Percentiles rank a stretch among this genome's conserved stretches.
These are phyloP conservation scores for Phialemoniopsis sp. DNA, from an alignment of 2,329 filamentous ascomycete genomes.

Conservation along the genomic window DNA sequence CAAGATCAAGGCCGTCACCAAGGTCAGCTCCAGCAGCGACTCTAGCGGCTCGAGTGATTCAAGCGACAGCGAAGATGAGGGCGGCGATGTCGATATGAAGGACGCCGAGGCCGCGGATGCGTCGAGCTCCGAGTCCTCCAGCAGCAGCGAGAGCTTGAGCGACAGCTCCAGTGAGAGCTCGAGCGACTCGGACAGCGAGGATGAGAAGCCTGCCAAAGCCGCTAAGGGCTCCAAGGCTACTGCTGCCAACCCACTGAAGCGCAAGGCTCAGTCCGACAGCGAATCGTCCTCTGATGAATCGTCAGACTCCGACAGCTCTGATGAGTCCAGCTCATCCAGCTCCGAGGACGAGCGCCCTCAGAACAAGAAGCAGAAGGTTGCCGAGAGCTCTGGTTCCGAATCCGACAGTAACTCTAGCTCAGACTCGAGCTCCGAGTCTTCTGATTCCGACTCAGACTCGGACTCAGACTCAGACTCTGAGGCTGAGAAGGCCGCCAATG, in stretches of 20 bases:
- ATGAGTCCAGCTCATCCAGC: constrained; percentile 29
- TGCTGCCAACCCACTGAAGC: constrained; percentile 43
- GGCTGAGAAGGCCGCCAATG: constrained; percentile 15
- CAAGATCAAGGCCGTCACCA: constrained; percentile 16
- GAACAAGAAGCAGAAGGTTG: constrained; percentile 47
- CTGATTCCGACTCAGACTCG: constrained; percentile 9
- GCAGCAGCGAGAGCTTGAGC: constrained; percentile 17
- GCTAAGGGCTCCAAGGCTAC: constrained; percentile 16
- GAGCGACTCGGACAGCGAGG: constrained; percentile 22
- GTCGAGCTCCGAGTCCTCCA: constrained; percentile 26
- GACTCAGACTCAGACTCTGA: constrained; percentile 28
- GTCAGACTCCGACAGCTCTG: constrained; percentile 22
- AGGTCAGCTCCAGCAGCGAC: constrained; percentile 20
- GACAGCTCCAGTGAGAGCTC: constrained; percentile 20
- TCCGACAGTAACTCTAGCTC: constrained; percentile 20
- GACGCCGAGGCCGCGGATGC: constrained; percentile 27
- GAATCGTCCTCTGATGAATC: constrained; percentile 28
- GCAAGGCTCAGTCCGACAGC: constrained; percentile 42
- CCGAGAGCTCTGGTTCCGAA: constrained; percentile 15
- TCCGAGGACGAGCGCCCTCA: constrained; percentile 42
- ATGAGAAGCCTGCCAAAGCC: constrained; percentile 17
- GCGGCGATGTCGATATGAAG: constrained; percentile 40
- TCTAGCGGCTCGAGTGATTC: constrained; percentile 23
- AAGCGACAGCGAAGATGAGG: constrained; percentile 23
- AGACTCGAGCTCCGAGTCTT: constrained; percentile 16